Percentiles rank a stretch among this genome's conserved stretches.
Evolutionary conservation across 2,329 filamentous ascomycete genomes (phyloP).

Genomic region (Clathrospora elynae): DNA sequence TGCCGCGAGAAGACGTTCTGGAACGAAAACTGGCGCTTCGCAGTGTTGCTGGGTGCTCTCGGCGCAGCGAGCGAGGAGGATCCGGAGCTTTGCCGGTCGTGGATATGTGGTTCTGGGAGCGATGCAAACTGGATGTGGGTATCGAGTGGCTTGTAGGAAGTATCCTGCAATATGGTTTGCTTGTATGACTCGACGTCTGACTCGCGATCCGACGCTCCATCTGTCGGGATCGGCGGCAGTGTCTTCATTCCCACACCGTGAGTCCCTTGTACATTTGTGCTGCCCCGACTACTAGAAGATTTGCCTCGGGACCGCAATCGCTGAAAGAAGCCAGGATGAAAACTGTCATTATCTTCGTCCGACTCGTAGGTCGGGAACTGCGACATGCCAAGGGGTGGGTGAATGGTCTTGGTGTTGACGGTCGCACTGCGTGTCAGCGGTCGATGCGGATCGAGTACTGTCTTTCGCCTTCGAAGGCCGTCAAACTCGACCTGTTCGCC

Average conservation of each 20-base stretch:
- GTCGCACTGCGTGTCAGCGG: slow-evolving; percentile 40
- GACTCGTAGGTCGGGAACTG: slow-evolving; percentile 72
- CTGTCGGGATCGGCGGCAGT: slow-evolving; percentile 28
- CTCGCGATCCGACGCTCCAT: slow-evolving; percentile 32
- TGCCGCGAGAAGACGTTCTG: slow-evolving; percentile 75
- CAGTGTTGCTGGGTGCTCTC: slow-evolving; percentile 60
- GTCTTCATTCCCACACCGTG: slow-evolving; percentile 29
- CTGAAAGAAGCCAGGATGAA: slow-evolving; percentile 58
- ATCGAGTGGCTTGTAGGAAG: slow-evolving; percentile 51
- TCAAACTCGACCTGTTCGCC: slow-evolving; percentile 89
- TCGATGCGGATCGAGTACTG: slow-evolving; percentile 55
- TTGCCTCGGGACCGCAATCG: slow-evolving; percentile 44
- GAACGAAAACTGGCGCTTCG: slow-evolving; percentile 87
- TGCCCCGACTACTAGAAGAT: slow-evolving; percentile 35
- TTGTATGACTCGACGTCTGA: slow-evolving; percentile 55
- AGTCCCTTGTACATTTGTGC: slow-evolving; percentile 18
- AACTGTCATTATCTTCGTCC: slow-evolving; percentile 42
- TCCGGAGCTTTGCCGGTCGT: slow-evolving; percentile 51
- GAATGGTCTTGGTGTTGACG: slow-evolving; percentile 58
- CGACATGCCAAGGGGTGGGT: slow-evolving; percentile 87
- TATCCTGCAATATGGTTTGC: slow-evolving; percentile 52
- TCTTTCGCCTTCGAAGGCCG: slow-evolving; percentile 77
- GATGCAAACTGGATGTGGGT: slow-evolving; percentile 53
- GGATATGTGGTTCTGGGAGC: slow-evolving; percentile 40
- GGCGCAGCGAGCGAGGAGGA: slow-evolving; percentile 58